Conservation (phyloP, 768 basidiomycete species). For the Podaxis sp. region DNA sequence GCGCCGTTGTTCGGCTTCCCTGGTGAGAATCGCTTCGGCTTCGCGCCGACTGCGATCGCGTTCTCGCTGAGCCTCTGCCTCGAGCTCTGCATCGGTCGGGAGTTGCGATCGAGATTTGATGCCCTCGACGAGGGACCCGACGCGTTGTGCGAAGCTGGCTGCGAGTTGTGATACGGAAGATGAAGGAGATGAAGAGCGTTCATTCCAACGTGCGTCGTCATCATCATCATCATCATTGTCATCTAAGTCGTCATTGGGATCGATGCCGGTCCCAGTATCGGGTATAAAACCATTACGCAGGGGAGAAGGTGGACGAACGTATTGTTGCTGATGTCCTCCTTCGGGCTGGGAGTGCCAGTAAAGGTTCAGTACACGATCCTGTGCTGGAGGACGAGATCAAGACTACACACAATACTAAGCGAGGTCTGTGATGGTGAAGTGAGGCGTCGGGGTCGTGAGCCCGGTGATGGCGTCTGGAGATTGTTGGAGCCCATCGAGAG, state of each 20-base stretch:
- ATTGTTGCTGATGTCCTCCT: slow-evolving; percentile 30
- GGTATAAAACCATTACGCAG: slow-evolving; percentile 62
- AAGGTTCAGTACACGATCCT: not conserved
- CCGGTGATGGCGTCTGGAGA: slow-evolving; percentile 17
- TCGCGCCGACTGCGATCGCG: slow-evolving; percentile 73
- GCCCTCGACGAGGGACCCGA: slow-evolving; percentile 64
- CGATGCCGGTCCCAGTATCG: slow-evolving; percentile 57
- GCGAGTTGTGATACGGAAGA: slow-evolving; percentile 76
- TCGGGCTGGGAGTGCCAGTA: slow-evolving; percentile 31
- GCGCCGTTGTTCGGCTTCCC: slow-evolving; percentile 67
- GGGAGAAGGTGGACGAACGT: slow-evolving; percentile 67
- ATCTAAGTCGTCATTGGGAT: slow-evolving; percentile 43
- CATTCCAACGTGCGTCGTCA: slow-evolving; percentile 28
- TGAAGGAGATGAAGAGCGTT: slow-evolving; percentile 56
- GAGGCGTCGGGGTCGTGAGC: slow-evolving; percentile 25
- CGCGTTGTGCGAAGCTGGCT: slow-evolving; percentile 69
- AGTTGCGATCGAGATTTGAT: slow-evolving; percentile 41
- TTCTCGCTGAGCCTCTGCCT: slow-evolving; percentile 77
- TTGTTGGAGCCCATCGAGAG: slow-evolving; percentile 21
- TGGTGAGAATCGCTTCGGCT: slow-evolving; percentile 72
- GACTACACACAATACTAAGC: slow-evolving; percentile 12
- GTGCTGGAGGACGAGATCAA: not conserved
- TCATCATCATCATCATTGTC: slow-evolving; percentile 42
- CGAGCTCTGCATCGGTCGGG: slow-evolving; percentile 76
- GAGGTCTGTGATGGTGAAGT: slow-evolving; percentile 23